Conservation (phyloP, 768 basidiomycete genomes). For the Termitomyces sp. region DNA sequence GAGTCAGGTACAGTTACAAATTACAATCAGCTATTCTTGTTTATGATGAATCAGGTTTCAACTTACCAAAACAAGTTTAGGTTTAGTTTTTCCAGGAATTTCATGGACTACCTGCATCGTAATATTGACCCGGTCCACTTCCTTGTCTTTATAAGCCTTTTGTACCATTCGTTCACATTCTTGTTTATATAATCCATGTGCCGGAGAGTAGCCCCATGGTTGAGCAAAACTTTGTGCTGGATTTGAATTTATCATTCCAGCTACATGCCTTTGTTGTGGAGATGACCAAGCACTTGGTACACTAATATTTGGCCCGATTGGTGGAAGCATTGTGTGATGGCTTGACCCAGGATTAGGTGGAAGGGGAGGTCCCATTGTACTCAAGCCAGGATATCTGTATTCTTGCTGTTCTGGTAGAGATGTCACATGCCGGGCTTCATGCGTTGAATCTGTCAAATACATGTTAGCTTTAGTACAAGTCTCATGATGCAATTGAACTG, state of each 20-base stretch:
- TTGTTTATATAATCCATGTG: background rate
- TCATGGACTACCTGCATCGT: background rate
- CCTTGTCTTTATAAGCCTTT: background rate
- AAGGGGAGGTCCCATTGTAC: background rate
- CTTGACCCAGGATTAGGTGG: background rate
- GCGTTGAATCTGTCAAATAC: background rate
- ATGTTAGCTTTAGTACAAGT: background rate
- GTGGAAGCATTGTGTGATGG: background rate
- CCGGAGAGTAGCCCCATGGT: background rate
- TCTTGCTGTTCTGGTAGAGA: background rate
- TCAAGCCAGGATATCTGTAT: background rate
- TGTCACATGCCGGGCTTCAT: background rate
- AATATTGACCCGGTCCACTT: background rate
- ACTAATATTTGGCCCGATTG: background rate
- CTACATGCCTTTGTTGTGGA: background rate
- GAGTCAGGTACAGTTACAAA: too few species aligned
- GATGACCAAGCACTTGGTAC: background rate
- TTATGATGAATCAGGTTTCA: background rate
- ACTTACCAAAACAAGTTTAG: background rate
- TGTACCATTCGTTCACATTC: background rate
- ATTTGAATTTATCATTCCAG: background rate
- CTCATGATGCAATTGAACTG: background rate
- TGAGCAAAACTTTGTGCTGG: background rate
- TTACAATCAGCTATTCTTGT: too few species aligned
- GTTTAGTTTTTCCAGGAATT: conserved; percentile 1